Base-by-base conservation (phyloP, 176 grass and related monocot genomes). In the Pontederia crassipes region DNA sequence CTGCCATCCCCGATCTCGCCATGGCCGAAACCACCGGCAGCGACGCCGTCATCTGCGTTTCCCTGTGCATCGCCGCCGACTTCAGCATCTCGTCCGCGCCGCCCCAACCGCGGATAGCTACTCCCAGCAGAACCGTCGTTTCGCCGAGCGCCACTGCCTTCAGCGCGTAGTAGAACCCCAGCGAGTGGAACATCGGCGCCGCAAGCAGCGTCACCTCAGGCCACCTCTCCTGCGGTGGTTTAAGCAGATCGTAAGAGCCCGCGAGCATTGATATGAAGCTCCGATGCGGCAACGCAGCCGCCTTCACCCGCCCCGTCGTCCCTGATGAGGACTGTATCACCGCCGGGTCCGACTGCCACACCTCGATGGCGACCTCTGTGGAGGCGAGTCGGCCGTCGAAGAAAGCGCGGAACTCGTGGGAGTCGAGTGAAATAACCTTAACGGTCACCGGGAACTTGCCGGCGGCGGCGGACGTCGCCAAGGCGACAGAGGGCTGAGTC, bases 301-400 rank as follows among this genome's bases (percentile, higher is more conserved):
- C 79, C 73, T 76, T 82, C 14, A 82, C 17, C 54, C 26, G 27
- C 11, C 73, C 79, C 4, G 67, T 82, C 15, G 79, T 82, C 12
- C 79, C 79, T 2, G 79, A 82, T 0, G 79, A 76, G 73, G 54
- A 82, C 29, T 71, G 66, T 14, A 76, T 67, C 17, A 17, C 55
- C n/a, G 79, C 79, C 54, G 60, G 4, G 16, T 76, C 79, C 7
- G 60, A 67, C 28, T 82, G 73, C 46, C 6, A 17, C 8, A 82
- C 67, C 46, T 70, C 59, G 29, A 40, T 50, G 7, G 20, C 49
- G 20, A 48, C 11, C 2, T 7, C n/a, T 27, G 27, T 3, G 12
- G 29, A 13, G 11, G 10, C 8, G 11, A 4, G 2, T 5, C 8
- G 5, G 59, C n/a, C 8, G 6, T 47, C 15, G 28, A 50, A 29